phyloP scores from a whole-genome alignment of 352 stramenopile species.

The Phytophthora cajani region DNA sequence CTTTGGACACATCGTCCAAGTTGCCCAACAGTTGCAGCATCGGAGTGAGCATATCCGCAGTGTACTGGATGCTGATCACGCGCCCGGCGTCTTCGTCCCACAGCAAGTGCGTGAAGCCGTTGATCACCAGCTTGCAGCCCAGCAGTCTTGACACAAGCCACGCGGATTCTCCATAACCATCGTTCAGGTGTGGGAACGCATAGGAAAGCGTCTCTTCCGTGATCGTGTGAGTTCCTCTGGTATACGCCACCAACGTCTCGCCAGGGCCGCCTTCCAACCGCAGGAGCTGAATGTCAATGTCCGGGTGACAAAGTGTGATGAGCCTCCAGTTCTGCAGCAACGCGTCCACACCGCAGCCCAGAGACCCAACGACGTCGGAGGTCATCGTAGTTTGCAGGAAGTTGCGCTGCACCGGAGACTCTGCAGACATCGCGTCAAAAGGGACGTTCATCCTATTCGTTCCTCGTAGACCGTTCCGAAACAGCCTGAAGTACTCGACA shows the following conservation, averaged over 20 bases:
- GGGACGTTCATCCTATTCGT: not conserved
- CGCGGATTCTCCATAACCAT: not conserved
- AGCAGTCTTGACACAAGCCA: not conserved
- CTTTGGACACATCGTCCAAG: slow-evolving; percentile 2
- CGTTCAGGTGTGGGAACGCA: slow-evolving; percentile 7
- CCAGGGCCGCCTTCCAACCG: not conserved
- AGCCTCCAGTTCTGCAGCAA: slow-evolving; percentile 7
- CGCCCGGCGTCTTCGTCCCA: not conserved
- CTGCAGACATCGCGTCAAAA: not conserved
- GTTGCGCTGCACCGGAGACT: not conserved
- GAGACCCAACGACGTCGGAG: not conserved
- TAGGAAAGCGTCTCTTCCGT: slow-evolving; percentile 6
- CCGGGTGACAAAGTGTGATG: not conserved
- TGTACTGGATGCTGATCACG: not conserved
- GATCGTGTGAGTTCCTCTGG: slow-evolving; percentile 2
- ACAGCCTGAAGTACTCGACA: not conserved
- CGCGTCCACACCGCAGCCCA: not conserved
- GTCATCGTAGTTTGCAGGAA: not conserved
- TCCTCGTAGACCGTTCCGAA: not conserved
- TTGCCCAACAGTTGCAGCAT: not conserved
- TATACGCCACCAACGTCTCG: not conserved
- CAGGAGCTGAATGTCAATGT: slow-evolving; percentile 1
- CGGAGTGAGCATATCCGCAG: slow-evolving; percentile 1
- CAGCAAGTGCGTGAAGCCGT: not conserved
- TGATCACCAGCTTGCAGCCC: not conserved